Conservation (phyloP, 768 basidiomycete species). For the Auricularia sp. region DNA sequence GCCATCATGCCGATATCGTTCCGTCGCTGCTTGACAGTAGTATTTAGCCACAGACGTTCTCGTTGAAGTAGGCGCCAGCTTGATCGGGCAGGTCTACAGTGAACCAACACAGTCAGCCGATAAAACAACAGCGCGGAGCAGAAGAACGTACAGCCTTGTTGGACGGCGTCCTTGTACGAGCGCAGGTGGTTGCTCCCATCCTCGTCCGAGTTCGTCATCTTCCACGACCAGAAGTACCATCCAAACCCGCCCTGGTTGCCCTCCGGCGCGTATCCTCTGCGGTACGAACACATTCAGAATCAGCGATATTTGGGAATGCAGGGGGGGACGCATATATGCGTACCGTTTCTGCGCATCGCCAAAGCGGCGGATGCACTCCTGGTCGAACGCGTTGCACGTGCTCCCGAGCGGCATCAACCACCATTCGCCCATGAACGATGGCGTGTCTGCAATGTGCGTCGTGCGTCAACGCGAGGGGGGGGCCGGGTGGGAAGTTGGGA, state of each 20-base stretch:
- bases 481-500: not conserved
- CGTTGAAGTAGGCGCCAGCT: not conserved
- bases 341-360: not conserved
- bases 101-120: too few species aligned
- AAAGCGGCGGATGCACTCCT: not conserved
- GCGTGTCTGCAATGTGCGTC: not conserved
- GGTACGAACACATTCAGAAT: too few species aligned
- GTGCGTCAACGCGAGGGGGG: not conserved
- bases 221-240: conserved; percentile 3
- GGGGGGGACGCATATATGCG: too few species aligned
- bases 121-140: too few species aligned
- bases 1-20: not conserved
- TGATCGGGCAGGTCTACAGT: not conserved
- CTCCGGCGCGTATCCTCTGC: not conserved
- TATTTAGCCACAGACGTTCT: not conserved
- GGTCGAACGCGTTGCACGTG: conserved; percentile 3
- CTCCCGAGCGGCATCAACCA: conserved; percentile 1
- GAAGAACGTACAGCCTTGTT: not conserved
- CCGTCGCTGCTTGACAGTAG: not conserved
- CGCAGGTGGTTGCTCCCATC: not conserved
- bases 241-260: not conserved
- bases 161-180: conserved; percentile 1
- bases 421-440: conserved; percentile 1
- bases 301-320: too few species aligned
- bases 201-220: conserved; percentile 1